Evolutionary conservation across 1,284 basidiomycete species (phyloP), one percentile per base, ranked within the genome.

Genomic region (Ceratobasidium sp.): DNA sequence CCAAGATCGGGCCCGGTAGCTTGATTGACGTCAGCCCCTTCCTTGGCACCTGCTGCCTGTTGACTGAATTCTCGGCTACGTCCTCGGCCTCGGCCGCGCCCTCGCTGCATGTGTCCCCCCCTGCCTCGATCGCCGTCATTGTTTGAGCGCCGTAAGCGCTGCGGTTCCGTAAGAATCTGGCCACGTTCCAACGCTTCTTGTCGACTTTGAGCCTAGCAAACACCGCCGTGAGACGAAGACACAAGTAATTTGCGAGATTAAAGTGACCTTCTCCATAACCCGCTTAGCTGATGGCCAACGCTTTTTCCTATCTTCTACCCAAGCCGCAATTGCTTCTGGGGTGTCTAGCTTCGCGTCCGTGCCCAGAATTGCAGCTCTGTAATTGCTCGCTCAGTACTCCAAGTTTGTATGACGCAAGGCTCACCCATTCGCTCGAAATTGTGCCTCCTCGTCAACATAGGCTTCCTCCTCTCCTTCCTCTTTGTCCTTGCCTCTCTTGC

Each of bases 241-340:
- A 11, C 36, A 41, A 41, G 36, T 11, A 41, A 41, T 19, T 56
- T 6, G 54, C 36, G 3, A 60, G 50, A 29, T 24, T 41, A 3
- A 22, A 15, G 11, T 53, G 27, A 85, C 85, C 80, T 95, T 96
- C 64, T 97, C 93, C 75, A 89, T 88, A 0, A 94, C 86, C 22
- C 89, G 88, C 62, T 85, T 80, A 17, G 86, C 82, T 17, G 90
- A 93, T 2, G 96, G 96, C 86, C 92, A 98, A 22, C 92, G 89
- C 76, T 89, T 90, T 82, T 89, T 95, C 57, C 96, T 90, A 79
- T 98, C 96, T 36, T 88, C 90, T 69, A 97, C 89, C 96, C 96
- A 98, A 50, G 88, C 88, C 14, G 89, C 89, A 74, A 98, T 86
- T 17, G 91, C 89, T 80, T 96, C 95, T 7, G 92, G 93, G 0